Conservation (phyloP, 495 filamentous ascomycete genomes). For the Podospora bellae-mahoneyi region DNA sequence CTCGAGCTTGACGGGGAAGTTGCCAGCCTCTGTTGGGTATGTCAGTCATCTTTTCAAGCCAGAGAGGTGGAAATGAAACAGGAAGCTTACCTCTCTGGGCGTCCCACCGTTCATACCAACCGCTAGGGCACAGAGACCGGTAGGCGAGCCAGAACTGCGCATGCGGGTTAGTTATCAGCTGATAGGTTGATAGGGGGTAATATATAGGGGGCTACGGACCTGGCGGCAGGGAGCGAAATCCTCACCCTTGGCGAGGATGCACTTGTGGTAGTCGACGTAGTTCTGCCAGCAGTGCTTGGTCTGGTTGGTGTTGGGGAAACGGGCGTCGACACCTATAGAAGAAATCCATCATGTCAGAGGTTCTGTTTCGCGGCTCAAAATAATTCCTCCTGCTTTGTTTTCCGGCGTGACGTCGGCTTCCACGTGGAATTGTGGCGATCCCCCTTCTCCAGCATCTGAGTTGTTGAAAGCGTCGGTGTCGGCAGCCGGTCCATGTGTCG, state of each 20-base stretch:
- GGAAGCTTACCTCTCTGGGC: constrained; percentile 80
- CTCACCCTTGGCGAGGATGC: constrained; percentile 96
- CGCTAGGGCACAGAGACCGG: constrained; percentile 92
- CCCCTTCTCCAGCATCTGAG: background rate
- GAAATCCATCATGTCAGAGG: constrained; percentile 9
- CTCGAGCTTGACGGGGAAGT: constrained; percentile 76
- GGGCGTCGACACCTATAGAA: constrained; percentile 86
- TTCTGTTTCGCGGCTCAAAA: background rate
- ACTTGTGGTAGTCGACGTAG: constrained; percentile 99
- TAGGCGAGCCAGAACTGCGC: constrained; percentile 89
- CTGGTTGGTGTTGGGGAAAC: constrained; percentile 98
- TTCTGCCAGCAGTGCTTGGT: constrained; percentile 94
- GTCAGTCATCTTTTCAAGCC: too few relatives aligned
- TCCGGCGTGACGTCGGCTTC: background rate
- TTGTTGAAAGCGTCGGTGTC: background rate
- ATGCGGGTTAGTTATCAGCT: background rate
- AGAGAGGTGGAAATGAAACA: background rate
- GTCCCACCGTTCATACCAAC: constrained; percentile 95
- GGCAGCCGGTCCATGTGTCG: background rate
- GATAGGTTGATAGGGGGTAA: background rate
- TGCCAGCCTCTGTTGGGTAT: constrained; percentile 68
- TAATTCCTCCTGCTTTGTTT: background rate
- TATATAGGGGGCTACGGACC: constrained; percentile 48
- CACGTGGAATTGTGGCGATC: background rate
- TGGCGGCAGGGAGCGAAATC: constrained; percentile 97